These are phyloP conservation scores for Eutrema yunnanense DNA, from an alignment of 345 rosid species.

Conservation along the genomic window DNA sequence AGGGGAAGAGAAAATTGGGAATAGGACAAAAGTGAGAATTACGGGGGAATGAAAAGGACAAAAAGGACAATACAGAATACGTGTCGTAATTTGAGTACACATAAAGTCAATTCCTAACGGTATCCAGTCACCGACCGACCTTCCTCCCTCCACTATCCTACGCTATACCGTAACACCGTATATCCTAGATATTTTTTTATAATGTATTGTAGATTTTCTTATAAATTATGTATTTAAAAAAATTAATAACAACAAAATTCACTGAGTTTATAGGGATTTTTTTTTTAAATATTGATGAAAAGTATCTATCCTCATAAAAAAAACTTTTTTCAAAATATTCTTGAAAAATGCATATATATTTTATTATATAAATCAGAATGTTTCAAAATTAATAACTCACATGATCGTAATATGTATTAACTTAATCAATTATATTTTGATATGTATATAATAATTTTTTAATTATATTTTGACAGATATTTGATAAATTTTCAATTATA, in stretches of 20 bases:
- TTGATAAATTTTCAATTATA: too few relatives aligned
- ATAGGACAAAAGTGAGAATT: constrained; percentile 2
- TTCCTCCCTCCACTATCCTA: background rate
- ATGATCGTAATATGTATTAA: too few relatives aligned
- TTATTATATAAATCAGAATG: too few relatives aligned
- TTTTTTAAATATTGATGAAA: background rate
- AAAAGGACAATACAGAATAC: constrained; percentile 27
- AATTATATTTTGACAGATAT: too few relatives aligned
- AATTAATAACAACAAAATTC: background rate
- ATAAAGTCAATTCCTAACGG: constrained; percentile 80
- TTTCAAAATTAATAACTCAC: too few relatives aligned
- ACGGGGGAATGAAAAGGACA: constrained; percentile 27
- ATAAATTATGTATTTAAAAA: background rate
- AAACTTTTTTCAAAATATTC: background rate
- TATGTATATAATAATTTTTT: too few relatives aligned
- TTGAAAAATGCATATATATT: background rate
- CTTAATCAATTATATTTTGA: too few relatives aligned
- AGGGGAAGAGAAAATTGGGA: background rate
- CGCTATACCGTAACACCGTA: background rate
- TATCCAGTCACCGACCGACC: constrained; percentile 76
- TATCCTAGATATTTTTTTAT: background rate
- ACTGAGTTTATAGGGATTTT: background rate
- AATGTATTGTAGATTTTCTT: too few relatives aligned
- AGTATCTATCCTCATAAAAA: background rate
- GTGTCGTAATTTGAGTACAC: constrained; percentile 44